Evolutionary conservation across 2,329 filamentous ascomycete genomes (phyloP), one percentile per base, ranked within the genome.

Genomic region (Ceratocystis papillata): DNA sequence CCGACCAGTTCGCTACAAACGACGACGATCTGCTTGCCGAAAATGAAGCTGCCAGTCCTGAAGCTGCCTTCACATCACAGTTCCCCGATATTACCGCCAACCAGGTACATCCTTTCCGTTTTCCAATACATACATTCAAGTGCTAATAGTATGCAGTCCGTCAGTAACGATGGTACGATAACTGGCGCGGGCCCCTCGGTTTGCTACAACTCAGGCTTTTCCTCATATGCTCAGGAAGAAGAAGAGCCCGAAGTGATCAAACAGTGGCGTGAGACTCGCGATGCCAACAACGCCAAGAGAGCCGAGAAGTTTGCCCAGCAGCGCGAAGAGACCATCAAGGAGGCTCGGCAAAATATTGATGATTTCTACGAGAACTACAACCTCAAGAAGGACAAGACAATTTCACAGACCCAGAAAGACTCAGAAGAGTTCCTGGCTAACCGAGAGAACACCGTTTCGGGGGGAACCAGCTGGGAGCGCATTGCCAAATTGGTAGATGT

Each of bases 301-400:
- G 87, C 90, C 70, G 87, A 96, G 76, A 85, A 93, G 70, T 93
- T 93, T 65, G 84, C 86, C 53, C 81, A 85, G 70, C 90, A 92
- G 78, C 94, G 94, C 75, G 83, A 85, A 69, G 87, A 93, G 75
- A 96, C 91, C 1, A 79, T 96, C 74, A 86, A 90, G 75, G 90
- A 94, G 71, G 94, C 94, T 10, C 90, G 91, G 74, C 84, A 92
- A 75, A 94, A 95, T 76, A 96, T 99, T 70, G 94, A 99, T 75
- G 94, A 96, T 75, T 99, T 97, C 79, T 99, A 99, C 81, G 92
- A 96, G 74, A 96, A 96, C 78, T 99, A 99, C 81, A 97, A 97
- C 80, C 87, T 88, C 76, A 96, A 96, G 80, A 93, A 94, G 76
- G 94, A 99, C 76, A 97, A 97, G 83, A 85, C 84, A 68, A 87